Evolutionary conservation across 345 rosid species (phyloP), one percentile per base, ranked within the genome.

Genomic region (Brassica incana): DNA sequence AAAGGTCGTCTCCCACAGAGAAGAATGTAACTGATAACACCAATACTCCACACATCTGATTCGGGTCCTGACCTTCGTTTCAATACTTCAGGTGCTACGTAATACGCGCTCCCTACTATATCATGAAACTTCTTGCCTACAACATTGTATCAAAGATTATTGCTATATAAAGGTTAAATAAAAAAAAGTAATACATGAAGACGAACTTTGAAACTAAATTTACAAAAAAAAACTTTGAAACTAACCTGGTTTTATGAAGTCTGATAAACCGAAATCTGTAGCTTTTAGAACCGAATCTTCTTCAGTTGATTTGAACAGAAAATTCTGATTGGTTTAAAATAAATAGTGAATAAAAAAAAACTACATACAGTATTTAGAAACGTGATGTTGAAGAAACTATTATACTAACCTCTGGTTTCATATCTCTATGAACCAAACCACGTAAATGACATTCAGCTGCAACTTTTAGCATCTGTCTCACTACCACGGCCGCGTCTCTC

Each of bases 11-110:
- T 93, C 35, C 98, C 98, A 61, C 97, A 96, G 7, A 96, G 92
- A 69, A 96, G 88, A 84, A 96, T 96, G 83, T 93, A 96, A 68
- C 94, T 93, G 61, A 93, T 93, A 6, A 96, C 98, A 69, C 98
- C 99, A 36, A 96, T 96, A 77, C 99, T 96, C 99, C 99, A 96
- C 56, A 89, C 98, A 83, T 96, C 99, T 80, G 97, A 96, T 84
- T 96, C 98, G 3, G 99, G 98, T 40, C 98, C 99, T 20, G 99
- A 93, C 83, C 75, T 92, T 8, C 99, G 92, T 81, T 88, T 92
- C 84, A 96, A 82, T 71, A 96, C 99, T 81, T 96, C 99, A 25
- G 99, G 99, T 80, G 99, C 99, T 59, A 96, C 99, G 62, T 92
- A 96, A 48, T 96, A 96, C 12, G 98, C 98, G 77, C 98, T 94